These are phyloP conservation scores for Lactifluus volemus DNA, from an alignment of 768 basidiomycete species.

Conservation along the genomic window DNA sequence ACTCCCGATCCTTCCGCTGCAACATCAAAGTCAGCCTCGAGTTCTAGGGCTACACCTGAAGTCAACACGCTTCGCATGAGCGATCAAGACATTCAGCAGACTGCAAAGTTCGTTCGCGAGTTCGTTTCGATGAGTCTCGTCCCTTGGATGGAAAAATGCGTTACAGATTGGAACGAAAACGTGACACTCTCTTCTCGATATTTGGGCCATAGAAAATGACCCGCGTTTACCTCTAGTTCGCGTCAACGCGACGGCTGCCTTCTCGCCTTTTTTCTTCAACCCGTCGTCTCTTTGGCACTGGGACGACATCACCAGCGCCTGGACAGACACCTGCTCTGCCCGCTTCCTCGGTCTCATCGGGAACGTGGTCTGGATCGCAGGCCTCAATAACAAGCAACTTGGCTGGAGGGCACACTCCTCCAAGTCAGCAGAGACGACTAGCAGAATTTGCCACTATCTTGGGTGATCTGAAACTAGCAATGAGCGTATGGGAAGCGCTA, in stretches of 20 bases:
- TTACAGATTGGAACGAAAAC: conserved; percentile 89
- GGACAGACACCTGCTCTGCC: conserved; percentile 33
- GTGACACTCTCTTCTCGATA: conserved; percentile 30
- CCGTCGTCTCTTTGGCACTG: conserved; percentile 68
- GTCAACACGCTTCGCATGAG: conserved; percentile 40
- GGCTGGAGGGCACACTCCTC: conserved; percentile 25
- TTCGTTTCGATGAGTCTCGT: conserved; percentile 83
- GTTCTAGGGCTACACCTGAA: conserved; percentile 24
- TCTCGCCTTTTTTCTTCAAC: conserved; percentile 84
- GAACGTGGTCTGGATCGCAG: conserved; percentile 27
- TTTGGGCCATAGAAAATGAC: background rate
- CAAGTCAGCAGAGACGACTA: conserved; percentile 72
- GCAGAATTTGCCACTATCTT: conserved; percentile 94
- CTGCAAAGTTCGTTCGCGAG: conserved; percentile 75
- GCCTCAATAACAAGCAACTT: conserved; percentile 24
- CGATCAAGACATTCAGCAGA: conserved; percentile 66
- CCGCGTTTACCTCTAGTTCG: conserved; percentile 37
- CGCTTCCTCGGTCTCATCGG: conserved; percentile 27
- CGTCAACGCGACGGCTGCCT: conserved; percentile 68
- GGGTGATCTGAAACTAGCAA: conserved; percentile 82
- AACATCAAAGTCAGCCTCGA: conserved; percentile 12
- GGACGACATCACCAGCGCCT: conserved; percentile 32
- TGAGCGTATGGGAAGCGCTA: conserved; percentile 75
- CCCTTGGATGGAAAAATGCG: conserved; percentile 96
- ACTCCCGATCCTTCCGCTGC: conserved; percentile 18